Base-by-base conservation (phyloP, 2,329 filamentous ascomycete genomes). In the Fusarium cyanostomum region DNA sequence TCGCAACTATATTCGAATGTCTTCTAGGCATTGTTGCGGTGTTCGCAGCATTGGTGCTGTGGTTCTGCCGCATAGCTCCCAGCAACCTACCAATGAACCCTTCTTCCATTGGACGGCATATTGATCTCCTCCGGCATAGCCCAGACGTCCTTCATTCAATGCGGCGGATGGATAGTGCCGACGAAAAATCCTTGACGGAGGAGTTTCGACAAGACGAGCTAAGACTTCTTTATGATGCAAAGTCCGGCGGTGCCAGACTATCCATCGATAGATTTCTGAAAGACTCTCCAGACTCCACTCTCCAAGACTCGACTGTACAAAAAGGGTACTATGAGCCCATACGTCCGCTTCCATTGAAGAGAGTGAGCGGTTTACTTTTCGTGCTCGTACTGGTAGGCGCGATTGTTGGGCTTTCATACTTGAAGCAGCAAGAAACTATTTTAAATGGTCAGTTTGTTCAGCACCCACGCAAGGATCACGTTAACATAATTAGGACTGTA, bases 1-100 rank as follows among this genome's bases (percentile, higher is more conserved):
- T 77, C 9, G 74, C 77, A 0, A 69, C 69, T 0, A 30, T 66
- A 0, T 64, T 78, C 0, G 78, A 80, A 13, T 56, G 37, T 0
- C 11, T 78, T 0, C 44, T 79, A 2, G n/a, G 56, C 0, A 1
- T 74, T 0, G 64, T 75, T 0, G 57, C 72, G 0, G 2, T 72
- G 0, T 61, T 70, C 2, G 68, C 72, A 0, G 16, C 50, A 0
- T 0, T 39, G 0, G 3, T 53, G 0, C 28, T 74, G 0, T 72
- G 66, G 59, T 15, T 64, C 0, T 70, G 63, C 11, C 33, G 37
- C 0, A 1, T 2, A 0, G 30, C 66, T 0, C 34, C 56, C 0
- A 71, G 66, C 16, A 58, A 68, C 1, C 30, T 76, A 0, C 30
- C 37, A 0, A 13, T 31, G 3, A 73, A 77, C 24, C 74, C 75